Base-by-base conservation (phyloP, 345 rosid genomes). In the Streptanthus diversifolius region DNA sequence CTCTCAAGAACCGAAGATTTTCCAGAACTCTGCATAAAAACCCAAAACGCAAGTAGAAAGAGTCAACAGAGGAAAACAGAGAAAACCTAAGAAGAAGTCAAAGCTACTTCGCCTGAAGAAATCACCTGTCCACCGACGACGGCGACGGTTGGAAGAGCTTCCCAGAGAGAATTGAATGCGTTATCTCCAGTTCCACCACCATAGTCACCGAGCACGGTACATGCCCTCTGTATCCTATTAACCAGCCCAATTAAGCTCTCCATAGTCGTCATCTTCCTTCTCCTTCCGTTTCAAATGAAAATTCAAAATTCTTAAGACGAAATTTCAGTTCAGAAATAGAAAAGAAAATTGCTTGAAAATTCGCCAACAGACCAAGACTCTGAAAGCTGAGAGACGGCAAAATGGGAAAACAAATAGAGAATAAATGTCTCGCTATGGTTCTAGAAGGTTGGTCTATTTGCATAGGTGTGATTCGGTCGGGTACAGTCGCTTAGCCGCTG, bases 1-100 rank as follows among this genome's bases (percentile, higher is more conserved):
- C 98, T 93, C 83, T 93, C 98, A 47, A 93, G 86, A n/a, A 93
- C 98, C 0, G 98, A 93, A 57, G 98, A 93, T 78, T 93, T 93
- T 36, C 97, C 98, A 8, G 98, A 93, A 72, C 98, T 93, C 98
- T 91, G 83, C 61, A 65, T 17, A 49, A 44, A 27, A 12, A n/a
- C 3, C 14, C 36, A 7, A 33, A 7, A 3, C 22, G 3, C 0
- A 70, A 36, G 68, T 11, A 1, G 22, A 59, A 44, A 59, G 52
- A 44, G 36, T 45, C 59, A 54, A 39, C 36, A 62, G 6, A 32
- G 9, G 36, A 52, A 27, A 54, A 45, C 8, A 33, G 25, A 8
- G 11, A 25, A 39, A 76, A 24, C 54, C 15, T 33, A 68, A 30
- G 71, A 62, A 44, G 68, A 63, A 21, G 63, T 48, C 53, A 70